phyloP scores from a whole-genome alignment of 106 monocot species.

The Phalaenopsis equestris region DNA sequence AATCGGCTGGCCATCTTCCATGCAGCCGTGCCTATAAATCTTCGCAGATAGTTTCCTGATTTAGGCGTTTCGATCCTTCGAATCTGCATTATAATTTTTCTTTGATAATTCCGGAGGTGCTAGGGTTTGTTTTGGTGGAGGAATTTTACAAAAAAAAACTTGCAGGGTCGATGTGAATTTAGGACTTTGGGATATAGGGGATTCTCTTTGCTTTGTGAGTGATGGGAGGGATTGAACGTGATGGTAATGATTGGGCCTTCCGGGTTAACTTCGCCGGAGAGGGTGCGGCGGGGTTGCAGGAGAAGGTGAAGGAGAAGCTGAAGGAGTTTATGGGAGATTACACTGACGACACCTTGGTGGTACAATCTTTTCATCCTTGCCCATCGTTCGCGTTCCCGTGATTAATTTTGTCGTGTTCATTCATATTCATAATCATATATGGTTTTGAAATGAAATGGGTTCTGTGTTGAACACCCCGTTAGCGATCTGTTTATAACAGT shows the following conservation, averaged over 20 bases:
- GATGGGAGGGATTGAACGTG: constrained; percentile 9
- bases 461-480: neutral
- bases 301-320: constrained; percentile 57
- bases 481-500: neutral
- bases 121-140: neutral
- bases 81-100: neutral
- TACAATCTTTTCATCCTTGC: constrained; percentile 12
- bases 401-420: neutral
- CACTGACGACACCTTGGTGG: constrained; percentile 74
- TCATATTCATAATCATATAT: neutral
- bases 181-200: neutral
- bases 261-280: constrained; percentile 35
- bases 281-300: constrained; percentile 34
- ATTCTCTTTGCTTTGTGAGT: constrained; percentile 3
- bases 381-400: neutral
- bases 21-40: neutral
- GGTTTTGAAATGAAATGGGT: neutral
- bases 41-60: neutral
- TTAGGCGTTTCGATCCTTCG: neutral
- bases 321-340: constrained; percentile 74
- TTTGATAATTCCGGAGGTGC: too few species aligned
- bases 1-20: neutral
- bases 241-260: constrained; percentile 17
- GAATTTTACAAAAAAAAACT: neutral
- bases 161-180: neutral